Conservation (phyloP, 177 flowering plant genomes). For the Vitis hybrid region DNA sequence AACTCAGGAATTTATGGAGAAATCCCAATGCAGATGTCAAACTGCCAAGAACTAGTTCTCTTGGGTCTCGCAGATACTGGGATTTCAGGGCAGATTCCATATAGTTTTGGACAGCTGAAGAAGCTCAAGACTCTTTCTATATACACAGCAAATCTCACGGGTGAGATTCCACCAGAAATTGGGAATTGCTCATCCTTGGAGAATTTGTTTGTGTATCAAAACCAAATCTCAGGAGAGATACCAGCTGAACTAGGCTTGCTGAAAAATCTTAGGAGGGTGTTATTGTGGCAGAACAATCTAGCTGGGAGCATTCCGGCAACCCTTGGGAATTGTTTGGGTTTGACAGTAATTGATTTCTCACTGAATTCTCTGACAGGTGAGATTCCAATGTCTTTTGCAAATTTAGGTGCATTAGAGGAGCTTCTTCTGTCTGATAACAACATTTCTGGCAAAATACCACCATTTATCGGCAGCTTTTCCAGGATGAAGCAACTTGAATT, state of each 20-base stretch:
- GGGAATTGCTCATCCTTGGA: constrained; percentile 55
- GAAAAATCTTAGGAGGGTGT: constrained; percentile 38
- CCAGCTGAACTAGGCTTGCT: constrained; percentile 45
- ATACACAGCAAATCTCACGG: constrained; percentile 53
- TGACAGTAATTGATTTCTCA: constrained; percentile 55
- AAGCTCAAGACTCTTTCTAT: constrained; percentile 51
- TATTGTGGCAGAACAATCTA: constrained; percentile 56
- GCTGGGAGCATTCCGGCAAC: constrained; percentile 41
- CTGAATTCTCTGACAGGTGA: constrained; percentile 50
- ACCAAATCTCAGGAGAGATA: constrained; percentile 49
- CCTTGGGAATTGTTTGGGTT: constrained; percentile 38
- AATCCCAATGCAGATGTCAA: constrained; percentile 49
- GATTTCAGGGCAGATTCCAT: constrained; percentile 56
- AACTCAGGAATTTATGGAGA: constrained; percentile 47
- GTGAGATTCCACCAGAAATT: constrained; percentile 52
- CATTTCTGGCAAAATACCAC: constrained; percentile 57
- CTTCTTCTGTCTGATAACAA: constrained; percentile 54
- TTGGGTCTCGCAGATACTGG: constrained; percentile 62
- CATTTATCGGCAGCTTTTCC: constrained; percentile 37
- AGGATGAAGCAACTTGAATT: constrained; percentile 55
- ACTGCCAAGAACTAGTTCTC: constrained; percentile 39
- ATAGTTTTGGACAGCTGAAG: constrained; percentile 43
- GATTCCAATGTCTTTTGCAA: constrained; percentile 37
- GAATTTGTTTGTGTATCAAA: constrained; percentile 48
- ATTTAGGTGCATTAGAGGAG: constrained; percentile 41